Evolutionary conservation across 805 yeast genomes (phyloP), one percentile per base, ranked within the genome.

Genomic region (Starmerella tilneyi): DNA sequence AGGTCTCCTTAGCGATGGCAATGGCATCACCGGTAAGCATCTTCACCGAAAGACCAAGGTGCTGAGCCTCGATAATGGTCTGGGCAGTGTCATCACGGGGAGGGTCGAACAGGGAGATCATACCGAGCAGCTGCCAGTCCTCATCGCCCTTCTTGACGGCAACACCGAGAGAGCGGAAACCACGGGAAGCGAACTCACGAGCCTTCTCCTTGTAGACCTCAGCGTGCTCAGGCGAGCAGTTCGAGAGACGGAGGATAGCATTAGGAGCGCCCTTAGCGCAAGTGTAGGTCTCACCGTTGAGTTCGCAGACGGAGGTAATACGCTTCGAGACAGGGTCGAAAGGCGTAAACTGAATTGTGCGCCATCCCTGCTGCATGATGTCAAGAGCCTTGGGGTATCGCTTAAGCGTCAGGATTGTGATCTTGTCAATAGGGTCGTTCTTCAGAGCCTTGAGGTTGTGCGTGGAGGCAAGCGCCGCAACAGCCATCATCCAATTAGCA

Each of bases 181-280:
- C 95, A 80, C 95, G 83, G 61, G 92, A 77, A 65, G 96, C 95
- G 68, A 85, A 84, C 76, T 85, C 96, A 65, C 94, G 92, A 64
- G 88, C 95, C 72, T 86, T 84, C 79, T 84, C 84, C 75, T 84
- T 92, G 74, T 85, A 85, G 75, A 83, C 81, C 71, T 82, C 92
- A 68, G 84, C 86, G 69, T 83, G 74, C 70, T 85, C 95, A 72
- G 85, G 94, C 61, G 94, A 89, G 60, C 66, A 62, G 55, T 58
- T 56, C 34, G 64, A 51, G 29, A 62, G 59, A 49, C 54, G 54
- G 32, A 62, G 89, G 68, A 85, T 94, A 68, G 95, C 88, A 79
- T 85, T 85, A 70, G 96, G 95, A 63, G 96, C 95, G 82, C 96
- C 96, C 76, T 85, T 85, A 68, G 88, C 94, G 78, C 96, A 85